Percentiles rank a stretch among this genome's conserved stretches.
Evolutionary conservation across 495 filamentous ascomycete genomes (phyloP).

Genomic region (Lichenothelia convexa): DNA sequence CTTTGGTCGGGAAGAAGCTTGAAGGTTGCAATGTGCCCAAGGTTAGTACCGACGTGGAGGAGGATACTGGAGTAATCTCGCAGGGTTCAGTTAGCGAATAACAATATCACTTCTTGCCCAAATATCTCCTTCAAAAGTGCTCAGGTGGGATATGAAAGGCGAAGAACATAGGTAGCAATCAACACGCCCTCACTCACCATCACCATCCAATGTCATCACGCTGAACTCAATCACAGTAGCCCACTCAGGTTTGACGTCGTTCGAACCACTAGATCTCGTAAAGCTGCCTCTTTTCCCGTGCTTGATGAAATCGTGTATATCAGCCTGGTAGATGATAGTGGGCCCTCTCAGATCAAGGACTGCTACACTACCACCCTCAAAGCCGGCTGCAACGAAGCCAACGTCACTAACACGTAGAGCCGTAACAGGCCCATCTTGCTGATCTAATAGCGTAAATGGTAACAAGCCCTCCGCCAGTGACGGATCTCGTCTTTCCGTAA

Average conservation of each 20-base stretch:
- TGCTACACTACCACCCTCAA: constrained; percentile 56
- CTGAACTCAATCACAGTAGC: constrained; percentile 70
- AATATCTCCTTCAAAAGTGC: background rate
- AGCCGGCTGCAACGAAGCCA: constrained; percentile 77
- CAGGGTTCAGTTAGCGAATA: background rate
- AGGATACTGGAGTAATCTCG: constrained; percentile 78
- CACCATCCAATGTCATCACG: constrained; percentile 79
- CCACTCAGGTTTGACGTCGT: constrained; percentile 42
- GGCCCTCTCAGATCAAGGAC: constrained; percentile 82
- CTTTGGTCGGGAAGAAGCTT: constrained; percentile 59
- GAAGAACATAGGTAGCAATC: too few relatives aligned
- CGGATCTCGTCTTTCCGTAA: constrained; percentile 59
- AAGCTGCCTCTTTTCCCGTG: constrained; percentile 54
- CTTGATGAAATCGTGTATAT: constrained; percentile 47
- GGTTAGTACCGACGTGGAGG: constrained; percentile 76
- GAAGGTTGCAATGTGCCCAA: constrained; percentile 70
- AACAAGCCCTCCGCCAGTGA: constrained; percentile 63
- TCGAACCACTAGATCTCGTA: constrained; percentile 29
- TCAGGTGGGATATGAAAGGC: background rate
- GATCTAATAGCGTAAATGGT: constrained; percentile 62
- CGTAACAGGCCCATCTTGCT: constrained; percentile 60
- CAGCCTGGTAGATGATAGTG: constrained; percentile 58
- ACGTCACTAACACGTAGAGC: constrained; percentile 71
- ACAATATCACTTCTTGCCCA: background rate
- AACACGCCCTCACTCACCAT: too few relatives aligned